These are phyloP conservation scores for Glomus cerebriforme DNA, from an alignment of 192 early-diverging fungal species.

Conservation along the genomic window DNA sequence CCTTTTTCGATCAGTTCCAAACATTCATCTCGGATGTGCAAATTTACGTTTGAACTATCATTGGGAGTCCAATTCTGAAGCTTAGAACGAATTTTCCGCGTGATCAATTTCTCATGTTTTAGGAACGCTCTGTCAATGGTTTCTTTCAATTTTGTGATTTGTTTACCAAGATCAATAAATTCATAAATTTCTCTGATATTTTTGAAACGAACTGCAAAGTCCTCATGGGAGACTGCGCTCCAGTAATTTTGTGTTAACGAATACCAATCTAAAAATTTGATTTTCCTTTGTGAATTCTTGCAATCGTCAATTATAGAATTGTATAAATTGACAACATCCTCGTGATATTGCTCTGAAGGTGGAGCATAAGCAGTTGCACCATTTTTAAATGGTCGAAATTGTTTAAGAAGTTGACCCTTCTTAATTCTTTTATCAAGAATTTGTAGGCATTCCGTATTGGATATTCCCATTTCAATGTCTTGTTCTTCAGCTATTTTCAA, in stretches of 20 bases:
- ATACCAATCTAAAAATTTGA: slow-evolving; percentile 13
- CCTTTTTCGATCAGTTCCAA: background rate
- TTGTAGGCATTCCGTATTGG: slow-evolving; percentile 10
- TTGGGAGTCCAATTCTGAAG: background rate
- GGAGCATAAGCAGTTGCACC: slow-evolving; percentile 30
- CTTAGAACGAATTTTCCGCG: background rate
- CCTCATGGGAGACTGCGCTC: slow-evolving; percentile 2
- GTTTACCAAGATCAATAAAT: slow-evolving; percentile 28
- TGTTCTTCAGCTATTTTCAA: slow-evolving; percentile 25
- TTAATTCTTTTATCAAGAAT: slow-evolving; percentile 26
- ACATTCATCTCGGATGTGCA: background rate
- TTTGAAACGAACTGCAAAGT: slow-evolving; percentile 32
- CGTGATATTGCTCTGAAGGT: slow-evolving; percentile 32
- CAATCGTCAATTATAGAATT: slow-evolving; percentile 6
- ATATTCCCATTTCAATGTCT: slow-evolving; percentile 27
- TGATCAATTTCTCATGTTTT: slow-evolving; percentile 3
- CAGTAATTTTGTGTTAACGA: slow-evolving; percentile 3
- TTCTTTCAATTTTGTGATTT: slow-evolving; percentile 29
- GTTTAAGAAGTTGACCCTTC: slow-evolving; percentile 24
- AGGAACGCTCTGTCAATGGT: slow-evolving; percentile 16
- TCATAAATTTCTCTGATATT: slow-evolving; percentile 30
- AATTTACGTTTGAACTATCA: background rate
- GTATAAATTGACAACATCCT: slow-evolving; percentile 28
- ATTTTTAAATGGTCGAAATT: slow-evolving; percentile 32
- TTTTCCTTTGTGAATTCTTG: slow-evolving; percentile 24